Base-by-base conservation (phyloP, 345 rosid genomes). In the Populus alba region DNA sequence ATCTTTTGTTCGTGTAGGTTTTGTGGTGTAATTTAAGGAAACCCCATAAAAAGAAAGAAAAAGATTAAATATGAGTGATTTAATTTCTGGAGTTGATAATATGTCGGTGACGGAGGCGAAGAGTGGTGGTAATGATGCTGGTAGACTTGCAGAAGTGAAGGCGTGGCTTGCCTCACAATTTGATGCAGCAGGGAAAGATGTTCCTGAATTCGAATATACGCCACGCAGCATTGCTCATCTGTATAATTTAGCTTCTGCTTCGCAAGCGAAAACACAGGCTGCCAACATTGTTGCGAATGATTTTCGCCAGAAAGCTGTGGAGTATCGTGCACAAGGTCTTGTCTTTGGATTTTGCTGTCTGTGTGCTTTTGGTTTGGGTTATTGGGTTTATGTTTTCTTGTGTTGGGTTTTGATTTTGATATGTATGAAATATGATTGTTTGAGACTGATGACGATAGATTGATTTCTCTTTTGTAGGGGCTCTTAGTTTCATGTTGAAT, bases 181-280 rank as follows among this genome's bases (percentile, higher is more conserved):
- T 59, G 97, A 94, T 45, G 85, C 97, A 7, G 85, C 87, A 0
- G 98, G 97, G 4, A 92, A 88, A 87, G 97, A 94, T 12, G 93
- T 90, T 27, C 97, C 98, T 1, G 88, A 81, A 47, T 94, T 94
- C 78, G 97, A 94, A 71, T 91, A 87, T 91, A 96, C 96, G 74
- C 88, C 92, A 41, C 97, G 97, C 47, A 92, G 90, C 87, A 83
- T 96, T 8, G 79, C 94, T 27, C 90, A 94, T 85, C 49, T 96
- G 80, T 74, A 91, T 83, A 94, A 92, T 74, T 82, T 94, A 66
- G 98, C 97, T 53, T 83, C 93, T 39, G 86, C 86, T 25, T 96
- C 98, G 13, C 99, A 94, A 75, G 91, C 97, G 69, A 94, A 94
- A 77, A 86, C 97, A 15, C 90, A 94, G 70, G 92, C 99, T 51